Base-by-base conservation (phyloP, 2,329 filamentous ascomycete genomes). In the Keithomyces neogunnii region DNA sequence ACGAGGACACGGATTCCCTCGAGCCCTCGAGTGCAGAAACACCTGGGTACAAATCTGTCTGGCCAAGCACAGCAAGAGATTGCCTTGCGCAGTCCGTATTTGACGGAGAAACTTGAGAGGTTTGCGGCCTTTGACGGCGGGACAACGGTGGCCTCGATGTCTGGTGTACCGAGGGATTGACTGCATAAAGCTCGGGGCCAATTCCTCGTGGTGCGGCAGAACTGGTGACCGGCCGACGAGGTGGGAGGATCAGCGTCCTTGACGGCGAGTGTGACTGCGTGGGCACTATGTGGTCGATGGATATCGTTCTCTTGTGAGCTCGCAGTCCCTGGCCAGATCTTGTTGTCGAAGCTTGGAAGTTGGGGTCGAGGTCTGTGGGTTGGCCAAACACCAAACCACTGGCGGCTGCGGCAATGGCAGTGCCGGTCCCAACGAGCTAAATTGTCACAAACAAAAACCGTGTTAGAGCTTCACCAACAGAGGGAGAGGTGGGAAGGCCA, bases 371-470 rank as follows among this genome's bases (percentile, higher is more conserved):
- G 58, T 78, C 74, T 58, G 67, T 62, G 44, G 74, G 68, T 64
- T 82, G 77, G 58, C 77, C 79, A 65, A 83, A 81, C 57, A 78
- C 77, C 55, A 83, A 68, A 59, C 80, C 79, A 59, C 72, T 74
- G 65, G 78, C 73, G 59, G 79, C 79, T 62, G 78, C 78, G 68
- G 79, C 80, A 64, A 81, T 75, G 57, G 77, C 78, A 68, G 78
- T 79, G 66, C 80, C 77, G 59, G 79, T 76, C 66, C 78, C 80
- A 68, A 82, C 76, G 60, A 83, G 78, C 80, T 83, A 61, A 47
- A 55, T 53, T 53, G 54, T 55, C 49, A 47, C 53, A 54, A 54
- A 56, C 51, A 62, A 57, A 53, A 46, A 19, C 19, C 53, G 47
- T 50, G 55, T 57, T 56, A 54, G 54, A 58, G 54, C 46, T 50